A percentile compares a stretch with the other conserved stretches of the same genome.
These are phyloP conservation scores for Kodamaea sagamina DNA, from an alignment of 805 yeast species.

Conservation along the genomic window DNA sequence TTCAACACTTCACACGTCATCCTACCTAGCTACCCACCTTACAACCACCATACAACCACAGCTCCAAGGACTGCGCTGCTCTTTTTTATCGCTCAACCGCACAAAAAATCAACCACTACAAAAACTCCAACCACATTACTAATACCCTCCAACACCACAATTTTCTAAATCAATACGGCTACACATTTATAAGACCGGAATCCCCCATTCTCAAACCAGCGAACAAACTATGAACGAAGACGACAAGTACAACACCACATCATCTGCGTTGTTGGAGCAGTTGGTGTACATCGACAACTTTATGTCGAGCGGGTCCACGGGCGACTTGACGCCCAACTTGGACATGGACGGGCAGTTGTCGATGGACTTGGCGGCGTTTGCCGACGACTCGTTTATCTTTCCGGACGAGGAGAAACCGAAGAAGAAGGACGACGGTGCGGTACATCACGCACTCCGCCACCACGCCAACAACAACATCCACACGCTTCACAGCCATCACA, in stretches of 20 bases:
- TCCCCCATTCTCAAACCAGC: neutral
- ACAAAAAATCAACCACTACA: no score
- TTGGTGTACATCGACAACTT: constrained; percentile 78
- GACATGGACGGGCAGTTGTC: constrained; percentile 44
- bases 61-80: no score
- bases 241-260: constrained; percentile 22
- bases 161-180: constrained; percentile 2
- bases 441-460: constrained; percentile 7
- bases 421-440: constrained; percentile 21
- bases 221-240: constrained; percentile 10
- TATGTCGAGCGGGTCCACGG: constrained; percentile 47
- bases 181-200: constrained; percentile 2
- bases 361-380: constrained; percentile 75
- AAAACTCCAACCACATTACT: no score
- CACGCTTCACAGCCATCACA: constrained; percentile 3
- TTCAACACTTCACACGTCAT: constrained; percentile 2
- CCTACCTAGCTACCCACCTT: no score
- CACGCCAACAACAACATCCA: constrained; percentile 2
- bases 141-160: constrained; percentile 5
- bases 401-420: constrained; percentile 79
- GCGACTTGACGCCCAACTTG: constrained; percentile 40
- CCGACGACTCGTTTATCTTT: constrained; percentile 76
- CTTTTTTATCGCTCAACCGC: no score
- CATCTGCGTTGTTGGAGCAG: constrained; percentile 64
- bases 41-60: no score